Evolutionary conservation across 331 rosid genomes (phyloP), one percentile per base, ranked within the genome.

Genomic region (Stylosanthes scabra): DNA sequence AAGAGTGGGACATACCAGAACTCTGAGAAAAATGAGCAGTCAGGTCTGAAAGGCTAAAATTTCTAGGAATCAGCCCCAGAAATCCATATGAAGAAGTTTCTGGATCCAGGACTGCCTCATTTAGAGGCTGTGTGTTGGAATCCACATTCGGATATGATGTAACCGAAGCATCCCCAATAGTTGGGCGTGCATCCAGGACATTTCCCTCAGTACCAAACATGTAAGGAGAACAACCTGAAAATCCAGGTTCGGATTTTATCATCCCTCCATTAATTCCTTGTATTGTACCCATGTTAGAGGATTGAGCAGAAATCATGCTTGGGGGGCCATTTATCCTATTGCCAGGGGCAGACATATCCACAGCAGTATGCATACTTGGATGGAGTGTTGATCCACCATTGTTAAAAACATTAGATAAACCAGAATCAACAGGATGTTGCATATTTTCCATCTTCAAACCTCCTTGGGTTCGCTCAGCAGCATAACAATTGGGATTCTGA

Each of bases 41-140:
- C 76, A 94, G 84, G 81, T 94, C 97, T 0, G 97, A 89, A 78
- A 91, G 86, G 81, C 98, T 93, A 80, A 93, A 88, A 78, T 45
- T 88, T 77, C 90, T 81, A 59, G 98, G 91, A 80, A 93, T 89
- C 82, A 86, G 92, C 76, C 84, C 83, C 79, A 93, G 77, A 71
- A 85, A 79, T 70, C 98, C 97, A 84, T 73, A 84, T 25, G 94
- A 81, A 45, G 92, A 56, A 64, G 74, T 74, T 58, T 91, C 95
- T 14, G 83, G 71, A 78, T 85, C 93, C 54, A 88, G 75, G 74
- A 85, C 82, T 59, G 87, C 61, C 31, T 86, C 92, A 39, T 79
- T 82, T 82, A 86, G 74, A 58, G 96, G 44, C 25, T 87, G 86
- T n/a, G 93, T 66, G 80, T 82, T 89, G 56, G 94, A 70, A 34